A percentile compares a stretch with the other conserved stretches of the same genome.
These are phyloP conservation scores for Secale cereale DNA, from an alignment of 176 grass and related monocot genomes.

Conservation along the genomic window DNA sequence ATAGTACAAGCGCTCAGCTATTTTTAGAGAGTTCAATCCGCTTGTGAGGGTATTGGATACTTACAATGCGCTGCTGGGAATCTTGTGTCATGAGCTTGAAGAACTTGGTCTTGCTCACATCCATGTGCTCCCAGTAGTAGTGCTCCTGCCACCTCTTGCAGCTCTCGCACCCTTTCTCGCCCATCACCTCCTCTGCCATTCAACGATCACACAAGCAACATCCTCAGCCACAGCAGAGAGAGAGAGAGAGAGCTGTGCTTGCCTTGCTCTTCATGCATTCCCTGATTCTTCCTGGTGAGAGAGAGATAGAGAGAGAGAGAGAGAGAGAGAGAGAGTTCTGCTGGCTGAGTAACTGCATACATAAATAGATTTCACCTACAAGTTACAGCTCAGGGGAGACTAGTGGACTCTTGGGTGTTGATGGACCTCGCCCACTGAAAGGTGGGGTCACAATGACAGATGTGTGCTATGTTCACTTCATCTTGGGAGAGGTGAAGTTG, in stretches of 20 bases:
- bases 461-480: background rate
- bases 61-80: conserved; percentile 27
- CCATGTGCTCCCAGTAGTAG: conserved; percentile 50
- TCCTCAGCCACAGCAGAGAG: background rate
- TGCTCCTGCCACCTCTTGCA: conserved; percentile 45
- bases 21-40: background rate
- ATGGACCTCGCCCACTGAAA: background rate
- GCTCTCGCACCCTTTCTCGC: background rate
- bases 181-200: conserved; percentile 15
- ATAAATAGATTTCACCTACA: conserved; percentile 1
- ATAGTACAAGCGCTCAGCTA: background rate
- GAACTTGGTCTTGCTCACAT: conserved; percentile 24
- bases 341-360: background rate
- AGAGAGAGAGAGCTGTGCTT: background rate
- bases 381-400: background rate
- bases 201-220: background rate
- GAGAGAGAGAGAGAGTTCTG: no score
- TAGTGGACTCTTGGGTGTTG: background rate
- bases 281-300: background rate
- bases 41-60: background rate
- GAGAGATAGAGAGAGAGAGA: background rate
- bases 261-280: conserved; percentile 14
- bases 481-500: background rate
- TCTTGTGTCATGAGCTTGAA: conserved; percentile 28
- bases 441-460: background rate